A percentile compares a stretch with the other conserved stretches of the same genome.
phyloP scores from a whole-genome alignment of 441 rosid genomes.

The Sinapis alba region DNA sequence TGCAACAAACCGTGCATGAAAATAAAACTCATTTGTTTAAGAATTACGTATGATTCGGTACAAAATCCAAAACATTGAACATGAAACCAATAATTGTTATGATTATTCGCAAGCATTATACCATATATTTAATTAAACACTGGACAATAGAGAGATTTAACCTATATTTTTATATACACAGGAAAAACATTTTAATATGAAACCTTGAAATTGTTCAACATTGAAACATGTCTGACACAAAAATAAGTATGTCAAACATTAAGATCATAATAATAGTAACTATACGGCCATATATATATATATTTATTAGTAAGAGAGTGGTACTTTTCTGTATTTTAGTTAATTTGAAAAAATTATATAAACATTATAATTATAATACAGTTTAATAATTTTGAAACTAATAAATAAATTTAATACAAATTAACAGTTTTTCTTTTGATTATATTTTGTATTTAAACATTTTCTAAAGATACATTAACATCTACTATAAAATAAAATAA shows the following conservation, averaged over 20 bases:
- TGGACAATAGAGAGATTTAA: constrained; percentile 8
- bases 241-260: constrained; percentile 25
- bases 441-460: too few species aligned
- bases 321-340: not conserved
- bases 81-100: constrained; percentile 46
- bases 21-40: constrained; percentile 25
- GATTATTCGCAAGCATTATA: constrained; percentile 39
- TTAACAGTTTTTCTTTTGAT: too few species aligned
- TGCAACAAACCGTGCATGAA: constrained; percentile 38
- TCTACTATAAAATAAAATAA: not conserved
- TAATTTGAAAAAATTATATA: not conserved
- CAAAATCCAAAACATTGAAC: constrained; percentile 47
- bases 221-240: constrained; percentile 27
- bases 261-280: not conserved
- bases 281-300: not conserved
- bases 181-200: constrained; percentile 9
- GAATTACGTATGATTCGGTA: constrained; percentile 39
- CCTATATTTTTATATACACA: not conserved
- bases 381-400: not conserved
- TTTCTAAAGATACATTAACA: not conserved
- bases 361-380: not conserved
- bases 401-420: too few species aligned
- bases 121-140: constrained; percentile 24
- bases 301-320: not conserved
- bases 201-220: constrained; percentile 32